Conservation (phyloP, 108 stramenopile genomes). For the Stephanodiscus minutulus region DNA sequence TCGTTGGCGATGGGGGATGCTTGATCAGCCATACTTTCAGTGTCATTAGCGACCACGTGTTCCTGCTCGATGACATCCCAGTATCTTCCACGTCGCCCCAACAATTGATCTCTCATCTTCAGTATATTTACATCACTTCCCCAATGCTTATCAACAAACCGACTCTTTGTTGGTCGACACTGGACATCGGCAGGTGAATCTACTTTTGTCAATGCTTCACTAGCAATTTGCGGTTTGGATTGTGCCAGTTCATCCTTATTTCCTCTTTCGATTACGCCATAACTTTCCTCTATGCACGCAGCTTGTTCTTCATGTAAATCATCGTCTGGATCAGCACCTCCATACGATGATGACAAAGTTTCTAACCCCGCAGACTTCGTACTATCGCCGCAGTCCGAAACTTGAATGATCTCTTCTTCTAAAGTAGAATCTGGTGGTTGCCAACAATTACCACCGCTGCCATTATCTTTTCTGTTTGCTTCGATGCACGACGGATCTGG, state of each 20-base stretch:
- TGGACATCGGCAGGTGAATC: neutral
- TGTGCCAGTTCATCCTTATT: neutral
- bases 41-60: slow-evolving; percentile 2
- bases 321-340: slow-evolving; percentile 42
- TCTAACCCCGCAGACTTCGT: slow-evolving; percentile 18
- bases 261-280: slow-evolving; percentile 11
- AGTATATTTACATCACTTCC: slow-evolving; percentile 65
- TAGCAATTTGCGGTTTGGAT: neutral
- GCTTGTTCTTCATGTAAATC: slow-evolving; percentile 7
- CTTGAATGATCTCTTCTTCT: slow-evolving; percentile 54
- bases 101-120: slow-evolving; percentile 69
- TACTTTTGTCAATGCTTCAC: neutral
- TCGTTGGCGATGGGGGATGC: neutral
- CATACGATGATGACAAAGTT: slow-evolving; percentile 39
- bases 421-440: slow-evolving; percentile 66
- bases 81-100: slow-evolving; percentile 39
- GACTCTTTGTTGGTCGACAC: slow-evolving; percentile 22
- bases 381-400: slow-evolving; percentile 47
- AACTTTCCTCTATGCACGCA: neutral
- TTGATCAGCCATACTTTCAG: neutral
- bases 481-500: slow-evolving; percentile 61
- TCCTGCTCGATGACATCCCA: slow-evolving; percentile 33
- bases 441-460: slow-evolving; percentile 48
- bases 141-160: slow-evolving; percentile 82
- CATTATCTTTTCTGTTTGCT: slow-evolving; percentile 14